Conservation (phyloP, 164 flowering plant genomes). For the Amborella trichopoda region DNA sequence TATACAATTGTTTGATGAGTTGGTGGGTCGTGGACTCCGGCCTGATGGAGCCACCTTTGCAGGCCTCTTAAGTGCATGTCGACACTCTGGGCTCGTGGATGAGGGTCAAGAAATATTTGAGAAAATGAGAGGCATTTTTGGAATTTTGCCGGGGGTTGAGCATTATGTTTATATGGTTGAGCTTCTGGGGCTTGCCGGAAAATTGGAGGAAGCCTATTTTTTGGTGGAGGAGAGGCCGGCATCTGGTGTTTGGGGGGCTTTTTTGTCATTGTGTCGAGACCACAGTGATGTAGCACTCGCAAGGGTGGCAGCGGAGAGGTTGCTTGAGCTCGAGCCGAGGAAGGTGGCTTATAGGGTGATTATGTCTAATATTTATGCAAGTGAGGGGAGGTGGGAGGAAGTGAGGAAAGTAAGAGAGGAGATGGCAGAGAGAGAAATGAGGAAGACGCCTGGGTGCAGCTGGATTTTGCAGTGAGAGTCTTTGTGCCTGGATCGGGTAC, state of each 20-base stretch:
- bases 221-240: slow-evolving; percentile 37
- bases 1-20: slow-evolving; percentile 35
- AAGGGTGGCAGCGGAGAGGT: slow-evolving; percentile 29
- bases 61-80: slow-evolving; percentile 59
- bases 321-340: slow-evolving; percentile 26
- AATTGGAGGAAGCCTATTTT: slow-evolving; percentile 57
- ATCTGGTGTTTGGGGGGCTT: slow-evolving; percentile 76
- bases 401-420: slow-evolving; percentile 43
- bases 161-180: slow-evolving; percentile 76
- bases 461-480: too few species aligned
- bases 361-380: slow-evolving; percentile 69
- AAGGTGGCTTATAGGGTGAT: slow-evolving; percentile 46
- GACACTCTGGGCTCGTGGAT: slow-evolving; percentile 48
- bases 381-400: slow-evolving; percentile 58
- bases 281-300: slow-evolving; percentile 44
- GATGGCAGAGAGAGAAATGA: slow-evolving; percentile 11
- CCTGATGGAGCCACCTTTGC: slow-evolving; percentile 71
- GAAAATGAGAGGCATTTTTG: slow-evolving; percentile 37
- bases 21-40: slow-evolving; percentile 26
- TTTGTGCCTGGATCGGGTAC: too few species aligned
- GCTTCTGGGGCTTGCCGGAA: slow-evolving; percentile 65
- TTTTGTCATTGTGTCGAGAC: slow-evolving; percentile 55
- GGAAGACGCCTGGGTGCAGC: slow-evolving; percentile 55
- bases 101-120: slow-evolving; percentile 38
- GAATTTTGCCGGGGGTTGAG: slow-evolving; percentile 36